These are phyloP conservation scores for Yarrowia galli DNA, from an alignment of 1,139 yeast species.

Conservation along the genomic window DNA sequence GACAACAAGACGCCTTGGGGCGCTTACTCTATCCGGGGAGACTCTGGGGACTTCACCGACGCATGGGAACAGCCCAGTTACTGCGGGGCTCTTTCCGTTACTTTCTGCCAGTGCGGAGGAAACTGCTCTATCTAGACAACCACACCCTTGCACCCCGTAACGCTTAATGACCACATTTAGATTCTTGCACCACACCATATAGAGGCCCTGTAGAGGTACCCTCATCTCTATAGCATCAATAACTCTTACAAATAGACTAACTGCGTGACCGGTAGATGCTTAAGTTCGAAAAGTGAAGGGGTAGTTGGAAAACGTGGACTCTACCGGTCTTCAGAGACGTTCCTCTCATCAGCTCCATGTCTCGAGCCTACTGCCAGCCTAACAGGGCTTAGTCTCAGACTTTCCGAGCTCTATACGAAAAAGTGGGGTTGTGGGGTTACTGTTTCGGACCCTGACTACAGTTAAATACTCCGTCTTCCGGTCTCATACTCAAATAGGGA, in stretches of 20 bases:
- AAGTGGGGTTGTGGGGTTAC: constrained; percentile 4
- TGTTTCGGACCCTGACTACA: constrained; percentile 1
- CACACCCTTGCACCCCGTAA: too few relatives aligned
- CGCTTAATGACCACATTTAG: constrained; percentile 4
- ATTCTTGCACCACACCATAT: background rate
- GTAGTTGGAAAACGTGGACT: background rate
- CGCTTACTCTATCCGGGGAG: constrained; percentile 18
- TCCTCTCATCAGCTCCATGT: background rate
- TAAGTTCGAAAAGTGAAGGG: background rate
- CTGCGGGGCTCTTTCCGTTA: constrained; percentile 14
- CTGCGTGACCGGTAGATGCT: background rate
- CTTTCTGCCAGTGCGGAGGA: constrained; percentile 30
- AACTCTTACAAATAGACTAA: background rate
- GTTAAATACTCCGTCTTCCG: background rate
- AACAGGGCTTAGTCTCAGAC: background rate
- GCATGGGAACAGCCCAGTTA: constrained; percentile 27
- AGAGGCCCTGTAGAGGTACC: background rate
- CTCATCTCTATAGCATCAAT: constrained; percentile 17
- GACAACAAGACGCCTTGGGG: constrained; percentile 24
- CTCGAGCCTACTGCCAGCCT: background rate
- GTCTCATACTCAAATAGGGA: too few relatives aligned
- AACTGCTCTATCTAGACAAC: background rate
- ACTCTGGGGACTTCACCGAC: constrained; percentile 17
- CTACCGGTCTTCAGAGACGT: background rate
- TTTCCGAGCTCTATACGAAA: background rate